Percentiles rank a stretch among this genome's conserved stretches.
These are phyloP conservation scores for Escovopsis sp. DNA, from an alignment of 2,329 filamentous ascomycete genomes.

Conservation along the genomic window DNA sequence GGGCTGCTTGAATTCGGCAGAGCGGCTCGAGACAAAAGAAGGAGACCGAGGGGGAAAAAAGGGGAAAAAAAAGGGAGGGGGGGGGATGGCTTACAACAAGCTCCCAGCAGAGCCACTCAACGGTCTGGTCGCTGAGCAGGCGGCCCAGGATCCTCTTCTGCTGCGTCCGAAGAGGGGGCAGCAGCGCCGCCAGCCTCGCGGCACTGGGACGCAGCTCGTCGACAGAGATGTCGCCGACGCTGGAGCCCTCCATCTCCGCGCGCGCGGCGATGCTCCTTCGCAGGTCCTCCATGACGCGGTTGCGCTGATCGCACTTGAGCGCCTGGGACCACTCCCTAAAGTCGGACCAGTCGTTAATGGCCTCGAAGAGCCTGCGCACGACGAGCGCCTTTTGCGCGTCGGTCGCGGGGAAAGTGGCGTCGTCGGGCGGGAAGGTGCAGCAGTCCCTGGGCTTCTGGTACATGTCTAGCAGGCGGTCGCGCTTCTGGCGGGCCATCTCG, in stretches of 20 bases:
- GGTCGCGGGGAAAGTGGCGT: constrained; percentile 7
- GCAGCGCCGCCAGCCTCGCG: constrained; percentile 3
- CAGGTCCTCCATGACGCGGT: constrained; percentile 4
- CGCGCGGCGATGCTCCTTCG: background rate
- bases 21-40: too few relatives aligned
- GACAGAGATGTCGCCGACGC: background rate
- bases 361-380: constrained; percentile 9
- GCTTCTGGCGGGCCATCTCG: constrained; percentile 3
- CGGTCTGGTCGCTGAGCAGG: constrained; percentile 9
- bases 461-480: constrained; percentile 3
- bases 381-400: constrained; percentile 4
- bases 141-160: constrained; percentile 11
- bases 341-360: constrained; percentile 12
- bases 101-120: constrained; percentile 13
- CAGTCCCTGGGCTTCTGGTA: constrained; percentile 7
- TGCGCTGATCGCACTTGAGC: constrained; percentile 3
- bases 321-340: constrained; percentile 12
- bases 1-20: too few relatives aligned
- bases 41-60: too few relatives aligned
- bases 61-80: too few relatives aligned
- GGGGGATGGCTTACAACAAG: constrained; percentile 8
- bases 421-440: constrained; percentile 7
- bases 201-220: constrained; percentile 6
- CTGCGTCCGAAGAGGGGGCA: constrained; percentile 8
- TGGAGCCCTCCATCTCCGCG: background rate